Base-by-base conservation (phyloP, 1,284 basidiomycete species). In the Mrakiaceae sp. region DNA sequence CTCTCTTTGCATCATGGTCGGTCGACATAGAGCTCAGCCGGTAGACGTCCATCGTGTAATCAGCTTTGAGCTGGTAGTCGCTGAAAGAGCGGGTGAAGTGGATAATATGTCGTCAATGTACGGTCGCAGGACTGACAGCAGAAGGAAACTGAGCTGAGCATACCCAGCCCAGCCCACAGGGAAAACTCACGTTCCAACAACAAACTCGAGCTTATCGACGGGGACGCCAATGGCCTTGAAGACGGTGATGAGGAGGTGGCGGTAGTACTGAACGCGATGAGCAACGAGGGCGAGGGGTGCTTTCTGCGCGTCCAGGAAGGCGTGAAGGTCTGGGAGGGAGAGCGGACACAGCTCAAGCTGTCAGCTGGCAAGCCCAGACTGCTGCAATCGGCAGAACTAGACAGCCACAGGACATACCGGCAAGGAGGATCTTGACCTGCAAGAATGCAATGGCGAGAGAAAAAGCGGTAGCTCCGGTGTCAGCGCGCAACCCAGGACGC, bases 301-400 rank as follows among this genome's bases (percentile, higher is more conserved):
- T 77, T 99, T 99, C 71, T 96, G 81, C 75, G 98, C 98, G 74
- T 99, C 95, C 60, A 99, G 83, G 80, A 98, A 98, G 4, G 93
- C 96, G 72, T 98, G 96, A 14, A 98, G 83, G 73, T 97, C 94
- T 93, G 73, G 8, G 53, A 14, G 51, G 44, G 54, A 47, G 9
- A 64, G 63, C 68, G 65, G 53, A 60, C 49, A 52, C 51, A 12
- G 39, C 43, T 46, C n/a, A 49, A 42, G 47, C n/a, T 27, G 53
- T 54, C 47, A 42, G 14, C 16, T 16, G 44, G 40, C 56, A n/a
- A 47, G 53, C 44, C 42, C 44, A 51, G 46, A 39, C 39, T 27
- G 43, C 55, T 3, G 11, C 48, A 46, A 43, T 44, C 5, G n/a
- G 59, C 27, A 58, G 55, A 48, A 27, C n/a, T 40, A n/a, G 8